Evolutionary conservation across 192 early-diverging fungal genomes (phyloP).

Genomic region (Podochytrium sp.): DNA sequence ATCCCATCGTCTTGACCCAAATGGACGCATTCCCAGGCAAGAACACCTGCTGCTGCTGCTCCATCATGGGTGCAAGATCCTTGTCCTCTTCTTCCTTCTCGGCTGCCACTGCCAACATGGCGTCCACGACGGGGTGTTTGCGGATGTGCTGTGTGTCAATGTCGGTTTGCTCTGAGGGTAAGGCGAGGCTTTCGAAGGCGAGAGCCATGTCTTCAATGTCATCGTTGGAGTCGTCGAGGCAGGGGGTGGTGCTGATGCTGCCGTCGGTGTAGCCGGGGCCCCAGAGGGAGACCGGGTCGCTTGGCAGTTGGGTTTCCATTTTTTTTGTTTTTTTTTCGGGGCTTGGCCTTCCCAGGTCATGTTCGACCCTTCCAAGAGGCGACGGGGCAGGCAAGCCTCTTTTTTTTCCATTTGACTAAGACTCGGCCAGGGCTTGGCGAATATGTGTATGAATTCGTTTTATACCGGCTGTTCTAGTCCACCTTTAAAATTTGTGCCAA

Average conservation of each 20-base stretch:
- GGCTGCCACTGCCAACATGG: not conserved
- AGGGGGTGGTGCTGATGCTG: not conserved
- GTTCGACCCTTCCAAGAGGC: no score
- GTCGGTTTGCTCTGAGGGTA: not conserved
- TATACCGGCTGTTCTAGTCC: no score
- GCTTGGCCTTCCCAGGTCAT: no score
- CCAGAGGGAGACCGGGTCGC: constrained; percentile 11
- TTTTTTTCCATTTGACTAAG: no score
- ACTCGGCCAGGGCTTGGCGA: no score
- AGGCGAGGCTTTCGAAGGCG: not conserved
- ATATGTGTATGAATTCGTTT: no score
- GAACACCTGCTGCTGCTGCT: constrained; percentile 19
- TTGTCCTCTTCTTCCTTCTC: constrained; percentile 16
- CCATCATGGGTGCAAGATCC: not conserved
- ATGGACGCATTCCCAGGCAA: constrained; percentile 52
- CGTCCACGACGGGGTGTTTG: not conserved
- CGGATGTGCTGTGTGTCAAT: constrained; percentile 11
- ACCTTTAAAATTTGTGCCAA: no score
- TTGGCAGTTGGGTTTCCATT: not conserved
- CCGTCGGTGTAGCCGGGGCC: constrained; percentile 5
- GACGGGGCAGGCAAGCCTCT: no score
- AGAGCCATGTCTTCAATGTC: constrained; percentile 44
- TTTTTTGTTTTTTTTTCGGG: not conserved
- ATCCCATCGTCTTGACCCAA: constrained; percentile 60
- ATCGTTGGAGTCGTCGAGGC: not conserved